Base-by-base conservation (phyloP, 225 moss, liverwort and hornwort genomes). In the Sphagnum tenellum region DNA sequence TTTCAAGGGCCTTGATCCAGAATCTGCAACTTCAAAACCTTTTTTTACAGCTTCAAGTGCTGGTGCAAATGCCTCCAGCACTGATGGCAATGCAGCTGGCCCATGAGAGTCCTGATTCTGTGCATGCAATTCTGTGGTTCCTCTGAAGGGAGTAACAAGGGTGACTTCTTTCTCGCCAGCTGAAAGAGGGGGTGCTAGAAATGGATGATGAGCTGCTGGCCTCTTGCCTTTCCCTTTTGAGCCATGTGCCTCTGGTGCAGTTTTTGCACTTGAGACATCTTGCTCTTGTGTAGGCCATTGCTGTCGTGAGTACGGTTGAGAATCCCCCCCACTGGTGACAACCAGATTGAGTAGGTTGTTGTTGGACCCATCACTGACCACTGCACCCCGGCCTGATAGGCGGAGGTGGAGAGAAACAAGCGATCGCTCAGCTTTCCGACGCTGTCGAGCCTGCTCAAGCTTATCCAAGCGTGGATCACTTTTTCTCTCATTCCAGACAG, bases 241-340 rank as follows among this genome's bases (percentile, higher is more conserved):
- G 56, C 73, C 80, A 57, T 66, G 66, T 2, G 70, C 79, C 64
- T 98, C 98, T 6, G 79, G 53, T 49, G 71, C 88, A 5, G 68
- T 53, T 76, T 81, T 98, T 12, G 69, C 73, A 8, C 81, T 44
- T 13, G 83, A 64, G 29, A 66, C 70, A 56, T 86, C 93, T 53
- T 86, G 90, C 61, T 98, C 98, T 73, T 85, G 86, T 49, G 67
- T 57, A n/a, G 96, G 88, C 98, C 92, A 93, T 64, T 93, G 93
- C 69, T 86, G 93, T 65, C 83, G 77, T n/a, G 89, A 87, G 4
- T 73, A 67, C 49, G 76, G 71, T 59, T 76, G 74, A 57, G 70
- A 59, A 63, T 76, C 83, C n/a, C 54, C 67, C 3, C 72, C 75
- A 44, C 72, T 72, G 3, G 75, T 71, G 68, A 73, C 13, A 5